Conservation (phyloP, 352 stramenopile genomes). For the Pythium graminicola region DNA sequence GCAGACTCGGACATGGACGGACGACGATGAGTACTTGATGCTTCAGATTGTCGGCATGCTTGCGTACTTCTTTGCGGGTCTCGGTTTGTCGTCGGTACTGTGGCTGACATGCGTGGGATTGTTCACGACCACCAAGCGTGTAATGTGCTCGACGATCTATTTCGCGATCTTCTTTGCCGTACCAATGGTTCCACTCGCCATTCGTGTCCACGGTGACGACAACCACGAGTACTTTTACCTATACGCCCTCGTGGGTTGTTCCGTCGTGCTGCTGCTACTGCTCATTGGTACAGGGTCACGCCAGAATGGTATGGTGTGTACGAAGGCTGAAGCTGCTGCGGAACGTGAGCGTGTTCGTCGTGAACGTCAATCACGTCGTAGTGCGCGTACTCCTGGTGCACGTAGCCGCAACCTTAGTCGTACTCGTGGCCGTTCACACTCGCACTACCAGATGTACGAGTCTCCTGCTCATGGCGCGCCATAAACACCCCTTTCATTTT, state of each 20-base stretch:
- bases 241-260: conserved; percentile 24
- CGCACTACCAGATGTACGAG: conserved; percentile 23
- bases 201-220: conserved; percentile 14
- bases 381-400: conserved; percentile 26
- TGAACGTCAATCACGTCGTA: conserved; percentile 25
- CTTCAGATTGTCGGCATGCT: conserved; percentile 62
- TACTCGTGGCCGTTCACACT: conserved; percentile 21
- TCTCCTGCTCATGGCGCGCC: conserved; percentile 16
- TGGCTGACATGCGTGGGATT: conserved; percentile 70
- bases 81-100: conserved; percentile 64
- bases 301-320: conserved; percentile 29
- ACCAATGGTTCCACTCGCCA: conserved; percentile 29
- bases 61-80: conserved; percentile 71
- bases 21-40: conserved; percentile 54
- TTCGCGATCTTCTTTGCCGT: conserved; percentile 76
- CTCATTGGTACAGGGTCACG: conserved; percentile 22
- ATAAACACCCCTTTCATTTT: not conserved
- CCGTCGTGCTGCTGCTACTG: conserved; percentile 20
- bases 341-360: conserved; percentile 22
- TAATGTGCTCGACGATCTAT: conserved; percentile 54
- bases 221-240: conserved; percentile 28
- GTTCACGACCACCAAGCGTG: conserved; percentile 58
- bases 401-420: conserved; percentile 27
- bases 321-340: conserved; percentile 21
- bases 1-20: conserved; percentile 40